Conservation (phyloP, 106 monocot genomes). For the Dendrobium chrysotoxum region DNA sequence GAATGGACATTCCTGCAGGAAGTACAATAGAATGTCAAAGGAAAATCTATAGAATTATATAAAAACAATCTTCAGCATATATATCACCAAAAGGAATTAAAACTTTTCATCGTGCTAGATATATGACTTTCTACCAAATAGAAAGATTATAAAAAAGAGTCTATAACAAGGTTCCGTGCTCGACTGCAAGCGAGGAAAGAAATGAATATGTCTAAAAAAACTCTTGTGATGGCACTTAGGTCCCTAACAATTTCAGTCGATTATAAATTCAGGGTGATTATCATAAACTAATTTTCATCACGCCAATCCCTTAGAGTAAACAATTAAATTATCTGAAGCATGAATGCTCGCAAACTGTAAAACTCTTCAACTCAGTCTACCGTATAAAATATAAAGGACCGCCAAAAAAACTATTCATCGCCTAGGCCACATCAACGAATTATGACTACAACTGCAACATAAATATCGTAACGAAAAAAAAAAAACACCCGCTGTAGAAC, state of each 20-base stretch:
- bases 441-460: background rate
- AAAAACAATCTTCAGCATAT: background rate
- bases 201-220: background rate
- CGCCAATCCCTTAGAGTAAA: background rate
- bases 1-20: conserved; percentile 80
- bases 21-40: background rate
- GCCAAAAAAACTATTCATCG: too few species aligned
- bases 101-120: background rate
- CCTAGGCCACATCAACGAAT: background rate
- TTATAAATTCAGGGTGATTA: background rate
- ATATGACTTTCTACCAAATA: background rate
- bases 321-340: too few species aligned
- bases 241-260: background rate
- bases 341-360: too few species aligned
- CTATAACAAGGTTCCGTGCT: background rate
- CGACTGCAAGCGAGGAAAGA: background rate
- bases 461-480: too few species aligned
- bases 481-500: background rate
- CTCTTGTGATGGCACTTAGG: background rate
- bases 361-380: too few species aligned
- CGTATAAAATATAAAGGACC: too few species aligned
- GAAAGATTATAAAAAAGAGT: too few species aligned
- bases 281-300: background rate
- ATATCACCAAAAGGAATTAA: background rate
- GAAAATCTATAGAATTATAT: background rate